Conservation (phyloP, 352 stramenopile species). For the Pythium monospermum region DNA sequence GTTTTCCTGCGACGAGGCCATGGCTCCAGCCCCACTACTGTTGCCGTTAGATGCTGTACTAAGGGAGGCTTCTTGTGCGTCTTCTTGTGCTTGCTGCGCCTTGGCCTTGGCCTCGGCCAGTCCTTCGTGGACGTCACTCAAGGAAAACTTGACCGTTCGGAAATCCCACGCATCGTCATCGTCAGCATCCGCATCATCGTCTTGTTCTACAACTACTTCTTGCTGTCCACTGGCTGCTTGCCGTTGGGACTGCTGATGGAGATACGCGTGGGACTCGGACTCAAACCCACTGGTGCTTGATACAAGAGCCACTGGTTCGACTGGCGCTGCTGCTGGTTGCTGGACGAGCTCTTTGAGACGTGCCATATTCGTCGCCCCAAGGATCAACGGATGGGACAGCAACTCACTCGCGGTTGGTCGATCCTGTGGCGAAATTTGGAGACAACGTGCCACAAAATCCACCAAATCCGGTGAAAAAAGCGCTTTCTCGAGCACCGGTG, state of each 20-base stretch:
- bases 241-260: slow-evolving; percentile 7
- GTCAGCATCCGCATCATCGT: neutral
- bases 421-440: slow-evolving; percentile 84
- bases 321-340: neutral
- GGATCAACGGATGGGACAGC: slow-evolving; percentile 84
- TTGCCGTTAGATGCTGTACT: neutral
- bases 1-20: slow-evolving; percentile 22
- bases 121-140: slow-evolving; percentile 9
- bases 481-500: slow-evolving; percentile 72
- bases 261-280: slow-evolving; percentile 18
- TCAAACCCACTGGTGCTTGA: slow-evolving; percentile 13
- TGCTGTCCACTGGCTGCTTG: too few relatives aligned
- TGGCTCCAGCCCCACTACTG: neutral
- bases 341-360: slow-evolving; percentile 69
- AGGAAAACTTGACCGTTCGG: slow-evolving; percentile 57
- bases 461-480: slow-evolving; percentile 76
- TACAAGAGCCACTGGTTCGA: neutral
- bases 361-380: slow-evolving; percentile 57
- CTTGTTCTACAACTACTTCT: too few relatives aligned
- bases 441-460: slow-evolving; percentile 87
- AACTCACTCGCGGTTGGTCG: slow-evolving; percentile 82
- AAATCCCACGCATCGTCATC: slow-evolving; percentile 74
- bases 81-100: slow-evolving; percentile 9
- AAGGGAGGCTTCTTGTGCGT: neutral
- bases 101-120: too few relatives aligned